phyloP scores from a whole-genome alignment of 768 basidiomycete species.

The Termitomyces sp. region DNA sequence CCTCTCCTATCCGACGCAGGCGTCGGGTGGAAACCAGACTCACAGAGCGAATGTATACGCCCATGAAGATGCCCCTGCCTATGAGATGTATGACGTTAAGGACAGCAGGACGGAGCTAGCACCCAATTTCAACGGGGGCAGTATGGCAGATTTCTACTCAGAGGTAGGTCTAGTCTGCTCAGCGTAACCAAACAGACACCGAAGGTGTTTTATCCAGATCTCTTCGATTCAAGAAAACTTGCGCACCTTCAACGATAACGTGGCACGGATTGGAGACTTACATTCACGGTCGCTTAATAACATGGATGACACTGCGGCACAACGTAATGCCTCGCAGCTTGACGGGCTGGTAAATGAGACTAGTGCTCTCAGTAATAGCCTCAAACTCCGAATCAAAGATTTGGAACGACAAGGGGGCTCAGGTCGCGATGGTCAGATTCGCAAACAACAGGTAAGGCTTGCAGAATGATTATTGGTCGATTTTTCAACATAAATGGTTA shows the following conservation, averaged over 20 bases:
- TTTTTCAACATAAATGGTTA: slow-evolving; percentile 1
- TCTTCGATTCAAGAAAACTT: slow-evolving; percentile 69
- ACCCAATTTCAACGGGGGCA: slow-evolving; percentile 36
- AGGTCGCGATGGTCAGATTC: slow-evolving; percentile 67
- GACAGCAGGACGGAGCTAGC: slow-evolving; percentile 50
- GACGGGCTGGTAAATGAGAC: slow-evolving; percentile 70
- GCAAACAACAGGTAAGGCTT: slow-evolving; percentile 63
- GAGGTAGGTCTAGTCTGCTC: slow-evolving; percentile 31
- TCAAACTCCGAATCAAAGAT: slow-evolving; percentile 70
- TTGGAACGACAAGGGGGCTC: slow-evolving; percentile 61
- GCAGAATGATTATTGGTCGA: neutral
- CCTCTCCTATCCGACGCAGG: slow-evolving; percentile 64
- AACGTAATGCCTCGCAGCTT: slow-evolving; percentile 55
- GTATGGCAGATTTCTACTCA: slow-evolving; percentile 66
- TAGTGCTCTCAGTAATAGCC: slow-evolving; percentile 56
- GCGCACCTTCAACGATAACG: slow-evolving; percentile 61
- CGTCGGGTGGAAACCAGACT: slow-evolving; percentile 43
- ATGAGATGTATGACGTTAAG: slow-evolving; percentile 69
- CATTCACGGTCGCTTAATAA: slow-evolving; percentile 74
- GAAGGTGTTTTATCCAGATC: slow-evolving; percentile 41
- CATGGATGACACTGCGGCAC: slow-evolving; percentile 62
- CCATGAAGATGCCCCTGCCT: slow-evolving; percentile 56
- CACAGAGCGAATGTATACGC: slow-evolving; percentile 60
- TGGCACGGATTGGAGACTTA: slow-evolving; percentile 61
- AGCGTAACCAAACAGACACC: neutral